Evolutionary conservation across 1,284 basidiomycete species (phyloP), one percentile per base, ranked within the genome.

Genomic region (Erythrobasidium hasegawianum): DNA sequence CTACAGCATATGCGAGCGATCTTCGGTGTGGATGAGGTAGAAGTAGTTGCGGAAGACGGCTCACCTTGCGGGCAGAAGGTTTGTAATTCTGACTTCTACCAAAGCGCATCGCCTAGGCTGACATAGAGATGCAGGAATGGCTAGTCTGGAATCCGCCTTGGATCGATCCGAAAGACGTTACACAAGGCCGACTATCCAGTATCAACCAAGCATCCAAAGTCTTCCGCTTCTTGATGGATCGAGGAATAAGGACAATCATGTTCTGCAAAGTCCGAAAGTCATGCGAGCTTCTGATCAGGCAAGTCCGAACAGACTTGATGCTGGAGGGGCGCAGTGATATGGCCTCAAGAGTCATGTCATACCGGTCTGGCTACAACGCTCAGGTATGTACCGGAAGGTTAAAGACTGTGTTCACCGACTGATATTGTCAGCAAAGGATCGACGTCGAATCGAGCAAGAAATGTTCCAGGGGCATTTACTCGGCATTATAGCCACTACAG

Each of bases 191-290:
- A 22, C 78, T 81, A 4, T 85, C 83, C 69, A 80, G 88, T 7
- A 81, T 91, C 68, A 79, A 81, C 2, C 88, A 95, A 74, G 87
- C 89, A 1, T 87, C 85, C 2, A 78, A 80, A 13, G 75, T 95
- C 52, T 90, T 93, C 83, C 81, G 85, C 52, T 89, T 85, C 76
- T 79, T 95, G 55, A 89, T 95, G 84, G 86, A 86, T 69, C 81
- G 84, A 8, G 90, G 90, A 1, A 78, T 93, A 18, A 81, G 89
- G 41, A 86, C 88, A 1, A 93, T 95, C 69, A 78, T 95, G 20
- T 95, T 95, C 75, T 91, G 89, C 79, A 89, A 90, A 81, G 89
- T 89, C 57, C 43, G 90, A 27, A 87, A 88, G 77, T 82, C 83
- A 3, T 94, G 91, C 76, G 91, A 95, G 78, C 78, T 80, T 84